phyloP scores from a whole-genome alignment of 2,329 filamentous ascomycete species.

The Thermothelomyces thermophilus region DNA sequence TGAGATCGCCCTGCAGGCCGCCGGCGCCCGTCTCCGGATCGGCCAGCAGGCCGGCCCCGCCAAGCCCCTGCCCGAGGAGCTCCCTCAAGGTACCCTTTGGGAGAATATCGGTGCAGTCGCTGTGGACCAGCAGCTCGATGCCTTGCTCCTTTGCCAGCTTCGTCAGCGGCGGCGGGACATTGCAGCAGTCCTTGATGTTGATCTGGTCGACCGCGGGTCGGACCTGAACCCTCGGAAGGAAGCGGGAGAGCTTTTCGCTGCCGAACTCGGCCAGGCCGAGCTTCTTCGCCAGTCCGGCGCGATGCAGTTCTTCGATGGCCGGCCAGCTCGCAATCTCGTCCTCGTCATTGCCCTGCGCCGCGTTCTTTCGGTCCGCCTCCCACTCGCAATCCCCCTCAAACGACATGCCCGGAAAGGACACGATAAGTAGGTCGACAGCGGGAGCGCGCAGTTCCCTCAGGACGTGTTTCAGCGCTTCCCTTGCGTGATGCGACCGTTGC shows the following conservation, averaged over 20 bases:
- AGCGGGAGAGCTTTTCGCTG: conserved; percentile 69
- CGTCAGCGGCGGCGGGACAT: conserved; percentile 81
- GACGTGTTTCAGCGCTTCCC: conserved; percentile 74
- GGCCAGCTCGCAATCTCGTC: conserved; percentile 64
- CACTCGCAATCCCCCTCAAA: conserved; percentile 92
- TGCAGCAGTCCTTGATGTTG: conserved; percentile 92
- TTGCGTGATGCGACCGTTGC: conserved; percentile 61
- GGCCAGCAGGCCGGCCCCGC: conserved; percentile 70
- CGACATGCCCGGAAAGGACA: conserved; percentile 86
- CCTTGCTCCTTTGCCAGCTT: conserved; percentile 73
- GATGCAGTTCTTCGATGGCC: conserved; percentile 66
- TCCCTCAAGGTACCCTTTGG: conserved; percentile 79
- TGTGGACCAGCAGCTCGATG: conserved; percentile 87
- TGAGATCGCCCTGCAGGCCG: conserved; percentile 69
- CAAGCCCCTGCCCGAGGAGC: conserved; percentile 64
- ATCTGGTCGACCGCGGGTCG: conserved; percentile 87
- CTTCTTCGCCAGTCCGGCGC: conserved; percentile 62
- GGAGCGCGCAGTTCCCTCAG: conserved; percentile 69
- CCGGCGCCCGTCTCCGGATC: conserved; percentile 36
- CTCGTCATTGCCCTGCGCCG: conserved; percentile 56
- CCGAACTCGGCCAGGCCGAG: conserved; percentile 91
- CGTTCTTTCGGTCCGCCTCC: conserved; percentile 58
- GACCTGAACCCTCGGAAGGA: conserved; percentile 64
- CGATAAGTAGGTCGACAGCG: conserved; percentile 79
- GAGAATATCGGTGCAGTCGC: conserved; percentile 87